Evolutionary conservation across 257 asterid genomes (phyloP).

Genomic region (Pogostemon cablin): DNA sequence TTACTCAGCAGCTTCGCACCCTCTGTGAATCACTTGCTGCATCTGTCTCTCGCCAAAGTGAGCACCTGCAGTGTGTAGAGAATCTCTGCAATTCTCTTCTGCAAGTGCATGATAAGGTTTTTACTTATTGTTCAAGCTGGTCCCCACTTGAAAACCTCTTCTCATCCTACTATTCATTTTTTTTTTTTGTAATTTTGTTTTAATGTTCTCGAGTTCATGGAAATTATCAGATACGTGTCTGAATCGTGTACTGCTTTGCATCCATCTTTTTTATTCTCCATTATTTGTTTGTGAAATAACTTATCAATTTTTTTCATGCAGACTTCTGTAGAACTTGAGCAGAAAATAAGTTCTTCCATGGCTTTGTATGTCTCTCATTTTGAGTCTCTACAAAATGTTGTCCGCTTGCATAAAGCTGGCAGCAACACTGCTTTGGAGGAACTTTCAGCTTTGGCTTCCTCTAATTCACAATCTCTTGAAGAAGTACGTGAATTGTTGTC

Average conservation of each 20-base stretch:
- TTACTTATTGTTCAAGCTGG: constrained; percentile 23
- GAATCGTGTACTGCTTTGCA: too few species aligned
- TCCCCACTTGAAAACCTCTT: too few species aligned
- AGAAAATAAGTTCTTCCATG: constrained; percentile 57
- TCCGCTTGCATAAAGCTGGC: constrained; percentile 68
- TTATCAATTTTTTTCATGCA: constrained; percentile 31
- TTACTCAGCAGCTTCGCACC: constrained; percentile 57
- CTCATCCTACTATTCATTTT: neutral
- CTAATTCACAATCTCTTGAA: constrained; percentile 52
- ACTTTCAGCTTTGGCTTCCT: constrained; percentile 56
- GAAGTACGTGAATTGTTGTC: constrained; percentile 49
- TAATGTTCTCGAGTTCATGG: neutral
- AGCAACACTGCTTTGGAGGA: constrained; percentile 71
- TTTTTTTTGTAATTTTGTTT: neutral
- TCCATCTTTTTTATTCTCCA: neutral
- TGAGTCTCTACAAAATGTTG: constrained; percentile 81
- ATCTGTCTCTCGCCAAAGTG: constrained; percentile 66
- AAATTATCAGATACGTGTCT: too few species aligned
- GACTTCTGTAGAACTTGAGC: constrained; percentile 65
- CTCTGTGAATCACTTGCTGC: constrained; percentile 58
- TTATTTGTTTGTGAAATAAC: neutral
- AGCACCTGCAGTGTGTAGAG: constrained; percentile 66
- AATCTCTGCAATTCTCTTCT: constrained; percentile 61
- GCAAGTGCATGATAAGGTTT: constrained; percentile 69
- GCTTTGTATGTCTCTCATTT: constrained; percentile 65